These are phyloP conservation scores for Glycine latifolia DNA, from an alignment of 306 rosid genomes.

Conservation along the genomic window DNA sequence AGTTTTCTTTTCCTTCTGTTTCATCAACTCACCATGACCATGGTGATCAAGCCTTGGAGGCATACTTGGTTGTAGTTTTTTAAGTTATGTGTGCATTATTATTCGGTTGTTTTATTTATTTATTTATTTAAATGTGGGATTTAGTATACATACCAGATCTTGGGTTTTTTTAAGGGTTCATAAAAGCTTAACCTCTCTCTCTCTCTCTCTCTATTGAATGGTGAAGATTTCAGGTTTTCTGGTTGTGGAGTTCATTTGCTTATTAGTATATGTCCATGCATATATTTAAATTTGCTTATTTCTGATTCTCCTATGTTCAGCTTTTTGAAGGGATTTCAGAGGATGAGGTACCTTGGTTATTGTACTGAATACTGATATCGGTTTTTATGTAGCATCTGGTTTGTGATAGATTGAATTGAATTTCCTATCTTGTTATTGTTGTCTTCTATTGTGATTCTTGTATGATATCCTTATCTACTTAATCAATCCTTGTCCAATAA, in stretches of 20 bases:
- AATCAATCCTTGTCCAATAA: conserved; percentile 41
- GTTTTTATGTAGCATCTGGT: conserved; percentile 37
- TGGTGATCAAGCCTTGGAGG: conserved; percentile 8
- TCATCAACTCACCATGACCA: not conserved
- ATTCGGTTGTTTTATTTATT: conserved; percentile 20
- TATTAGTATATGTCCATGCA: conserved; percentile 28
- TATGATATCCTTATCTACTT: conserved; percentile 29
- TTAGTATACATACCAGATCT: not conserved
- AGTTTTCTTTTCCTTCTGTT: conserved; percentile 23
- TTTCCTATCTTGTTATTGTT: conserved; percentile 34
- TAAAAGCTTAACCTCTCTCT: not conserved
- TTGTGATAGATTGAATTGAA: conserved; percentile 41
- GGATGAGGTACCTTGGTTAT: conserved; percentile 68
- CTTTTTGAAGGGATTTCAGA: conserved; percentile 60
- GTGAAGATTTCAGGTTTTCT: conserved; percentile 5
- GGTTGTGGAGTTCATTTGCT: conserved; percentile 34
- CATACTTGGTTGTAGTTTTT: not conserved
- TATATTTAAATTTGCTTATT: conserved; percentile 26
- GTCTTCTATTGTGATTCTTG: conserved; percentile 23
- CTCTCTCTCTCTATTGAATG: conserved; percentile 3
- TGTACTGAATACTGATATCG: conserved; percentile 31
- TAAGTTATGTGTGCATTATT: not conserved
- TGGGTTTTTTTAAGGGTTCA: conserved; percentile 31
- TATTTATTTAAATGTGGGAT: not conserved
- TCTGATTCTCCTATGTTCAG: conserved; percentile 40